phyloP scores from a whole-genome alignment of 2,329 filamentous ascomycete species.

The Calonectria pseudoreteaudii region DNA sequence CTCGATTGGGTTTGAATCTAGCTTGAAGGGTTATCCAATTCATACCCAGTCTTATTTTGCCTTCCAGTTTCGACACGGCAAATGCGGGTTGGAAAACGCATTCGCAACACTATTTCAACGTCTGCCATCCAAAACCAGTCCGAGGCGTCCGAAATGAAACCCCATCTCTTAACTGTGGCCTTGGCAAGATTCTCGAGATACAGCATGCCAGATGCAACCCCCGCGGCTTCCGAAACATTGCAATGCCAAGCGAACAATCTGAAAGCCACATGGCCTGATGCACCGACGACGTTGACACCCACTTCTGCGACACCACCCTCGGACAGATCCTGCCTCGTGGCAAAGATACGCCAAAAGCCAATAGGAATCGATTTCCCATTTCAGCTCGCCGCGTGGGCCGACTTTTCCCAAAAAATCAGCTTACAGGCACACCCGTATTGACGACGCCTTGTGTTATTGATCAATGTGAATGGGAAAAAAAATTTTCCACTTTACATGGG shows the following conservation, averaged over 20 bases:
- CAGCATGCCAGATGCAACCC: constrained; percentile 8
- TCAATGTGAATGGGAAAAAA: neutral
- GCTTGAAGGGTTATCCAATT: neutral
- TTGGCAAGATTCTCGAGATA: constrained; percentile 12
- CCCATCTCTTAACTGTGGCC: neutral
- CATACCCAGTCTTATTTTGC: neutral
- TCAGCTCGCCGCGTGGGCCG: constrained; percentile 5
- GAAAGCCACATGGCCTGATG: constrained; percentile 15
- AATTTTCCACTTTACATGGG: neutral
- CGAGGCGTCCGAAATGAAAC: constrained; percentile 4
- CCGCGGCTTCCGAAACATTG: constrained; percentile 2
- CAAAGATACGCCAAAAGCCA: neutral
- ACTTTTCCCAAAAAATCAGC: constrained; percentile 5
- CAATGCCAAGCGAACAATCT: constrained; percentile 6
- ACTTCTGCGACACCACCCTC: neutral
- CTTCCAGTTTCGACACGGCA: neutral
- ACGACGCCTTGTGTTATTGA: neutral
- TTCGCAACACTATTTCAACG: neutral
- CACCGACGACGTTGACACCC: neutral
- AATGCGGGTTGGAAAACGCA: neutral
- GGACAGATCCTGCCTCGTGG: constrained; percentile 9
- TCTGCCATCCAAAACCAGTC: neutral
- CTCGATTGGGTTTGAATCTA: neutral
- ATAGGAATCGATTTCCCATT: neutral
- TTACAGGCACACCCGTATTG: neutral